These are phyloP conservation scores for Micractinium conductrix DNA, from an alignment of 139 green algal species.

Conservation along the genomic window DNA sequence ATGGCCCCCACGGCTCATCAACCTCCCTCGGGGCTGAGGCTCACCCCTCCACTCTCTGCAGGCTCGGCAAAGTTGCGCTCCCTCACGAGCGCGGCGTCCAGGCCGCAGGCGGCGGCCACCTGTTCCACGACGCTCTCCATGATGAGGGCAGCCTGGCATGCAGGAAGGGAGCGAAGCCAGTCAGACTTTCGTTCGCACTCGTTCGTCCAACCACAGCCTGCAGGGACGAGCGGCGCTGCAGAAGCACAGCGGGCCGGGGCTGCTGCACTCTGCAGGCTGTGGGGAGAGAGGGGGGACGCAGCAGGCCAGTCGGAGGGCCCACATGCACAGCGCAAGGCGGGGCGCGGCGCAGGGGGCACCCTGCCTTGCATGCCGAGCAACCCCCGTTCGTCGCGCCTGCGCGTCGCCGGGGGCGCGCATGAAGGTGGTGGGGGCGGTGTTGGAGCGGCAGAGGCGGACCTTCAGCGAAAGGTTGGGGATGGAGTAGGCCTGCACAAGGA, in stretches of 20 bases:
- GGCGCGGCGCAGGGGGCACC: too few relatives aligned
- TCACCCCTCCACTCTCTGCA: not conserved
- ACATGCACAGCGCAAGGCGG: too few relatives aligned
- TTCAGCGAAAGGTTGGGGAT: conserved; percentile 19
- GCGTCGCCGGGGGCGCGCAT: conserved; percentile 41
- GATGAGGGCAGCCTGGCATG: conserved; percentile 32
- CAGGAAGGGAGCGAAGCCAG: not conserved
- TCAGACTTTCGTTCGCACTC: too few relatives aligned
- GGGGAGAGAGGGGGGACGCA: too few relatives aligned
- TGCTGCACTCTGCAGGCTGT: too few relatives aligned
- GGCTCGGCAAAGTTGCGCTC: conserved; percentile 18
- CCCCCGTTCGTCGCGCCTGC: not conserved
- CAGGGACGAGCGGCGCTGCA: too few relatives aligned
- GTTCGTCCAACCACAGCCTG: not conserved
- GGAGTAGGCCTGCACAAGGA: conserved; percentile 23
- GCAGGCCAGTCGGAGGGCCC: too few relatives aligned
- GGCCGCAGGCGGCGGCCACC: not conserved
- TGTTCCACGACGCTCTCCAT: conserved; percentile 33
- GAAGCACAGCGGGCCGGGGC: too few relatives aligned
- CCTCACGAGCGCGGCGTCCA: conserved; percentile 4
- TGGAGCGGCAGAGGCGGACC: conserved; percentile 14
- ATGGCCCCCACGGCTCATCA: too few relatives aligned
- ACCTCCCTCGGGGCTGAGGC: too few relatives aligned
- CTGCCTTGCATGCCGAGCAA: too few relatives aligned
- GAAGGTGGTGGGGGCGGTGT: conserved; percentile 40